A percentile compares a stretch with the other conserved stretches of the same genome.
Evolutionary conservation across 1,139 yeast species (phyloP).

Genomic region (Kurtzmaniella quercitrusa): DNA sequence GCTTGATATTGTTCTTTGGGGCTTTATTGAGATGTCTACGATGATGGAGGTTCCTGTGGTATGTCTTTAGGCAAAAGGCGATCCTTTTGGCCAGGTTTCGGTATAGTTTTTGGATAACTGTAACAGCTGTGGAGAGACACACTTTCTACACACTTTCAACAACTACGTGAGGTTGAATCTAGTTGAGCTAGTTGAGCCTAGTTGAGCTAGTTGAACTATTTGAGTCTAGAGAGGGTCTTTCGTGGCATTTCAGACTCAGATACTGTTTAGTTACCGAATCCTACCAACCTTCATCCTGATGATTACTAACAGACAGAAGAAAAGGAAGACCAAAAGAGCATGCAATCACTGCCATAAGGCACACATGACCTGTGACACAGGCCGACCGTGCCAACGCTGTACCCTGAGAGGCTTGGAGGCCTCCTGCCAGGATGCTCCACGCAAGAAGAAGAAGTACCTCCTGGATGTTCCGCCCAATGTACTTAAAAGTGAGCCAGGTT

Average conservation of each 20-base stretch:
- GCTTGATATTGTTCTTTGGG: not conserved
- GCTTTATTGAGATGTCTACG: not conserved
- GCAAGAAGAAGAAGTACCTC: conserved; percentile 80
- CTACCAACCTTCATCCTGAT: too few species aligned
- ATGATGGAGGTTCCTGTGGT: not conserved
- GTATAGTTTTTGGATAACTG: too few species aligned
- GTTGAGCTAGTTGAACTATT: too few species aligned
- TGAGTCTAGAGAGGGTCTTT: too few species aligned
- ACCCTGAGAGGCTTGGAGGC: conserved; percentile 59
- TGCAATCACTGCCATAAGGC: conserved; percentile 84
- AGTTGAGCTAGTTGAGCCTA: too few species aligned
- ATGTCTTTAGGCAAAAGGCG: too few species aligned
- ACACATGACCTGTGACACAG: conserved; percentile 81
- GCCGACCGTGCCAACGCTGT: conserved; percentile 82
- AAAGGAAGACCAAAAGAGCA: conserved; percentile 70
- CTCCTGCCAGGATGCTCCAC: conserved; percentile 86
- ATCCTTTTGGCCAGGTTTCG: too few species aligned
- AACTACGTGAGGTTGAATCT: too few species aligned
- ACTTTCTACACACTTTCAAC: too few species aligned
- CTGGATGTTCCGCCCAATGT: conserved; percentile 44
- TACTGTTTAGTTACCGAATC: too few species aligned
- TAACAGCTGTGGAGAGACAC: too few species aligned
- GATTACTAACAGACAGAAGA: conserved; percentile 22
- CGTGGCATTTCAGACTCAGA: too few species aligned
- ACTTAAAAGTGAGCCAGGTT: not conserved